A percentile compares a stretch with the other conserved stretches of the same genome.
Conservation (phyloP, 768 basidiomycete species). For the Myochromella boudieri region DNA sequence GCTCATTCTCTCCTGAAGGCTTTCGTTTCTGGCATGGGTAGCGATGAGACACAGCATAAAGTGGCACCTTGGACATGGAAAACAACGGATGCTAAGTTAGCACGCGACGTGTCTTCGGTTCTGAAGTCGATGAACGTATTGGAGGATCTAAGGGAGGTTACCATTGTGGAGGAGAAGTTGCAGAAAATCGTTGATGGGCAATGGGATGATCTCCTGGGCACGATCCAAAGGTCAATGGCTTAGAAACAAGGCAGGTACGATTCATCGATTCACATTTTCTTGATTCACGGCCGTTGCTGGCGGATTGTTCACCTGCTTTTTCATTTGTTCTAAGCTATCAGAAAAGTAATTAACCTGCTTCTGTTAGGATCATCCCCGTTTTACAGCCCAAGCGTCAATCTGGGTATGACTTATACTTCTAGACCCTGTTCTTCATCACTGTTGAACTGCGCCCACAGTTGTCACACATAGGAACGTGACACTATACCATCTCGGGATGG, state of each 20-base stretch:
- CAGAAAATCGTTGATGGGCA: slow-evolving; percentile 8
- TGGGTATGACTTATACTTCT: no score
- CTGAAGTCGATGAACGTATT: slow-evolving; percentile 1
- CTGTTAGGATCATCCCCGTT: no score
- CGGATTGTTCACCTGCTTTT: no score
- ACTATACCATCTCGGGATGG: no score
- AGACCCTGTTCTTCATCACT: no score
- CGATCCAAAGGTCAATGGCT: slow-evolving; percentile 10
- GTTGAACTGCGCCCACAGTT: no score
- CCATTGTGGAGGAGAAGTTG: slow-evolving; percentile 1
- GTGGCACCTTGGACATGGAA: slow-evolving; percentile 11
- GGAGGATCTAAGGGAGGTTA: slow-evolving; percentile 2
- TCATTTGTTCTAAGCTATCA: no score
- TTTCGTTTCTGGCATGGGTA: slow-evolving; percentile 8
- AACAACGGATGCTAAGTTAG: slow-evolving; percentile 7
- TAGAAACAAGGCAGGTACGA: background rate
- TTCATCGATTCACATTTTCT: no score
- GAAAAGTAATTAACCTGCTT: no score
- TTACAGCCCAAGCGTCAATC: no score
- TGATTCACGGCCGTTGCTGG: no score
- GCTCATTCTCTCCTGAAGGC: slow-evolving; percentile 3
- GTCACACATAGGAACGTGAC: no score
- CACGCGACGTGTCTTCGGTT: background rate
- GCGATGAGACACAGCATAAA: background rate
- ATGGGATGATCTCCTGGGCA: slow-evolving; percentile 11